Conservation (phyloP, 441 rosid genomes). For the Hypseocharis bilobata region DNA sequence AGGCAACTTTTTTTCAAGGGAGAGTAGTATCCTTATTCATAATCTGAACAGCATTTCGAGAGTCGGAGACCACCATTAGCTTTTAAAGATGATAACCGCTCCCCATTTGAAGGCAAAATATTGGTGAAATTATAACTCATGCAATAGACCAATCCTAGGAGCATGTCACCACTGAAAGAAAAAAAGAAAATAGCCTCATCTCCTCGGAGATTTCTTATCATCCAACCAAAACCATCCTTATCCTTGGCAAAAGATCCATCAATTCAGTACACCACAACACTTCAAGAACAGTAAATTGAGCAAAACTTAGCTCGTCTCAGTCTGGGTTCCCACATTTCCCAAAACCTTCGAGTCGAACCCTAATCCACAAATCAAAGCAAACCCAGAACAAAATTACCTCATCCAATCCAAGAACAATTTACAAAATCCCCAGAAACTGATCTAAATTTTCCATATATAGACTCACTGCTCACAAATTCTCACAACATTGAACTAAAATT, state of each 20-base stretch:
- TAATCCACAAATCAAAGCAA: neutral
- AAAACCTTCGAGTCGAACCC: neutral
- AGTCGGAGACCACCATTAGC: neutral
- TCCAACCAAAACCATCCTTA: too few species aligned
- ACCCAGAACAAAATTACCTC: neutral
- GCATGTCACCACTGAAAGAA: too few species aligned
- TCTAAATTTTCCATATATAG: neutral
- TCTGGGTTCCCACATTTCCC: conserved; percentile 3
- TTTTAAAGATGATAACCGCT: neutral
- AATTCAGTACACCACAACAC: neutral
- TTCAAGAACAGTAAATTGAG: neutral
- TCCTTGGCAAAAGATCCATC: too few species aligned
- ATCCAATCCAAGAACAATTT: neutral
- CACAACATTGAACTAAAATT: neutral
- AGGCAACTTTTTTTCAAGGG: too few species aligned
- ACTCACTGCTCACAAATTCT: neutral
- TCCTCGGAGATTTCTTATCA: too few species aligned
- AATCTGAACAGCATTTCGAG: neutral
- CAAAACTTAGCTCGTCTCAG: neutral
- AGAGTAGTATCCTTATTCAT: neutral
- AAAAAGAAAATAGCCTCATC: too few species aligned
- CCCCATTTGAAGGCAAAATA: neutral
- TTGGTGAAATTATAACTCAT: neutral
- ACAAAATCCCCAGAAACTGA: neutral
- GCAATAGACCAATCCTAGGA: neutral